Conservation (phyloP, 164 flowering plant genomes). For the Aristolochia fimbriata region DNA sequence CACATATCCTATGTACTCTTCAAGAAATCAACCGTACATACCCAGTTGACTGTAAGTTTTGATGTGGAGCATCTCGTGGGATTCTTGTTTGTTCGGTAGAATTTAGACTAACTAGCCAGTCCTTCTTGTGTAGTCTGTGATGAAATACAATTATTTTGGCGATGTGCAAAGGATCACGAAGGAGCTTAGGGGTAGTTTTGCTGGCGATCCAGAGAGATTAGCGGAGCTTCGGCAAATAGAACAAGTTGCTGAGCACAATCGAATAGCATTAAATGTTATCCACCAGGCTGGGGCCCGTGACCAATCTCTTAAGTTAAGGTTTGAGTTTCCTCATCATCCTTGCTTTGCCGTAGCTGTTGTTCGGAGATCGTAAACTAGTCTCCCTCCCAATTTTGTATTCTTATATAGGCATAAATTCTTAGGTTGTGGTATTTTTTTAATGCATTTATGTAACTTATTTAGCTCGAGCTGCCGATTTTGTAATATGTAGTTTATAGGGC, state of each 20-base stretch:
- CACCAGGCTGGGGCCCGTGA: slow-evolving; percentile 51
- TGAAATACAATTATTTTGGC: slow-evolving; percentile 60
- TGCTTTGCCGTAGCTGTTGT: slow-evolving; percentile 73
- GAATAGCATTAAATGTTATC: slow-evolving; percentile 67
- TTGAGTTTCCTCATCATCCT: slow-evolving; percentile 82
- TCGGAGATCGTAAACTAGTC: slow-evolving; percentile 50
- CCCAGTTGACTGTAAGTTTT: slow-evolving; percentile 56
- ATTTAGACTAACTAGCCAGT: background rate
- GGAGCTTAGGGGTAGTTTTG: slow-evolving; percentile 59
- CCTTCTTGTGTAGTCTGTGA: slow-evolving; percentile 35
- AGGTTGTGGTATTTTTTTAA: too few species aligned
- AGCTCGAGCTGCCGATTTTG: background rate
- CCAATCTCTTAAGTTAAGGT: slow-evolving; percentile 63
- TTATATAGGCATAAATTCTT: too few species aligned
- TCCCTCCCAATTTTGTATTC: background rate
- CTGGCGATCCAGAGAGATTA: slow-evolving; percentile 59
- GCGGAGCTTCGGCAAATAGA: slow-evolving; percentile 71
- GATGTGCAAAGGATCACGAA: slow-evolving; percentile 81
- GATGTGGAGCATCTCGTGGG: background rate
- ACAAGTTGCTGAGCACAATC: slow-evolving; percentile 88
- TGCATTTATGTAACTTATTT: too few species aligned
- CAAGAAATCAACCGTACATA: slow-evolving; percentile 46
- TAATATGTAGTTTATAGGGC: background rate
- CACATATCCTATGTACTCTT: slow-evolving; percentile 49
- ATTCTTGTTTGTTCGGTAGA: background rate